Evolutionary conservation across 495 filamentous ascomycete genomes (phyloP), one percentile per base, ranked within the genome.

Genomic region (Hypomontagnella monticulosa): DNA sequence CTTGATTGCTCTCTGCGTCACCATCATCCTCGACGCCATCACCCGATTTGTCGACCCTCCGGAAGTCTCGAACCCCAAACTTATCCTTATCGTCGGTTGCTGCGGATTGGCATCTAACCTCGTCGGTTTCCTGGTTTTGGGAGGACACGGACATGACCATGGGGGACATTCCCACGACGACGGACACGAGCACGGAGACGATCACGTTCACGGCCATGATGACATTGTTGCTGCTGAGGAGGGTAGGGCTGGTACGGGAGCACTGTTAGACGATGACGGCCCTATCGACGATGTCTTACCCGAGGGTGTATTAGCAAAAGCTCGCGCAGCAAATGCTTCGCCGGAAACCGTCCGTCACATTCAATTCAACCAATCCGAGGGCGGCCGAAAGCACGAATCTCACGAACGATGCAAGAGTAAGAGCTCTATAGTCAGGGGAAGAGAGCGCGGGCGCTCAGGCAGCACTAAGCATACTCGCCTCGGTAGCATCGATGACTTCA

Each of bases 21-120:
- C 94, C 3, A 99, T 99, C 69, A 92, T 98, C 72, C 84, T 99
- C 53, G 95, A 99, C 74, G 95, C 95, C 9, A 83, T 97, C 34
- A 91, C 93, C 60, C 85, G 95, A 63, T 87, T 98, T 71, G 81
- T 97, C 66, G 91, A 97, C 67, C 92, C 93, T 5, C 93, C 92
- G 69, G 85, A 88, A 70, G 92, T 99, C 67, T 81, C 82, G 46
- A 90, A 94, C 58, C 91, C 95, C 0, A 84, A 88, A 67, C 80
- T 99, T 12, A 92, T 97, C 40, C 86, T 95, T 56, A 89, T 91
- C 65, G 93, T 97, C 14, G 95, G 95, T 4, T 94, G 84, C 59
- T 81, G 89, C 52, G 95, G 95, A 12, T 83, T 99, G n/a, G 78
- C 86, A 3, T 97, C 92, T 10, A 99, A 99, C 63, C 86, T 98